Percentiles rank a stretch among this genome's conserved stretches.
Evolutionary conservation across 208 protist genomes (phyloP).

Genomic region (Wallacemonas collosoma): DNA sequence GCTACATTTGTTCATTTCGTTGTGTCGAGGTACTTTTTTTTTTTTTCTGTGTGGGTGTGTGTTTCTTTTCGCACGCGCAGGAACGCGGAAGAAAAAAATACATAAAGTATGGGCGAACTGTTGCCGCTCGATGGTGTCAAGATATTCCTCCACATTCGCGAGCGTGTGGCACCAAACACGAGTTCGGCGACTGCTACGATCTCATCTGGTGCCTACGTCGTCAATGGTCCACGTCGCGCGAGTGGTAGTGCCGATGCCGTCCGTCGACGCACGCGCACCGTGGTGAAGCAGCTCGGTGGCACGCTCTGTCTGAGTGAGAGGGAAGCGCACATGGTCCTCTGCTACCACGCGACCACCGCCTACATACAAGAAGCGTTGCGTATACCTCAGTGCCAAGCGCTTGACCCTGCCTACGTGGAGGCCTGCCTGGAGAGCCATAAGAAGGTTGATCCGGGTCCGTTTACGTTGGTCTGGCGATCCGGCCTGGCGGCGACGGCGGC

Average conservation of each 20-base stretch:
- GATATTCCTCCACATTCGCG: constrained; percentile 67
- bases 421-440: constrained; percentile 30
- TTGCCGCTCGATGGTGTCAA: constrained; percentile 43
- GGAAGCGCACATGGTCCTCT: constrained; percentile 58
- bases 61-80: no score
- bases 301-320: constrained; percentile 51
- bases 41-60: no score
- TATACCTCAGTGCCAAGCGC: constrained; percentile 19
- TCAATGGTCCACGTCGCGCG: constrained; percentile 19
- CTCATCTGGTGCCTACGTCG: background rate
- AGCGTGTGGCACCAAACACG: background rate
- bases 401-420: constrained; percentile 50
- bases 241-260: constrained; percentile 20
- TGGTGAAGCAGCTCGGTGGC: constrained; percentile 54
- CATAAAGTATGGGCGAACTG: background rate
- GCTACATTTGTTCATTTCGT: no score
- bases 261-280: constrained; percentile 9
- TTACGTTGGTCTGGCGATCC: constrained; percentile 4
- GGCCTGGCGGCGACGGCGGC: no score
- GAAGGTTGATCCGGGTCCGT: background rate
- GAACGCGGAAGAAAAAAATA: no score
- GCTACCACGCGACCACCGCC: constrained; percentile 40
- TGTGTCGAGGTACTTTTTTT: no score
- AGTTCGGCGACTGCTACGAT: no score
- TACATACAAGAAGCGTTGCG: constrained; percentile 22